Evolutionary conservation across 768 basidiomycete genomes (phyloP), one percentile per base, ranked within the genome.

Genomic region (Cytidiella melzeri): DNA sequence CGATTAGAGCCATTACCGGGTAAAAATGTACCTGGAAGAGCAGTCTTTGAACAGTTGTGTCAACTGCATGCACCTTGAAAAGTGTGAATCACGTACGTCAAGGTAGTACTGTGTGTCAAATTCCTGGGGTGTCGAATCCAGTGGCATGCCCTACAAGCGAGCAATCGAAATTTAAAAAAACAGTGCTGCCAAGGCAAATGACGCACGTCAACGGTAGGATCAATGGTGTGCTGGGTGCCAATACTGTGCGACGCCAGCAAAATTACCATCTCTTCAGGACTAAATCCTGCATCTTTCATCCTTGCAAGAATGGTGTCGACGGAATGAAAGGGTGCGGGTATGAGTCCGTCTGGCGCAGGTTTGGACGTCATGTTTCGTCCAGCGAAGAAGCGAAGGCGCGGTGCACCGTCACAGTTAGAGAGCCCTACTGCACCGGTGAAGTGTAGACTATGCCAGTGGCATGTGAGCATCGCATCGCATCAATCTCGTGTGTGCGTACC

Each of bases 401-500:
- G 62, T 10, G 50, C 57, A n/a, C 58, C 60, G 4, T 34, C 39
- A 41, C 62, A 63, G 54, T 62, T 63, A 12, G 60, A 48, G 11
- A 56, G 41, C 9, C 53, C 61, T 20, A 61, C 64, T 4, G 62
- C 60, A 3, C 60, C 64, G n/a, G 64, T 62, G 55, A 65, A 67
- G 19, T 62, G 57, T 39, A 67, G 21, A 36, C 50, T 51, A 30
- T 7, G n/a, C n/a, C n/a, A 3, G 2, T 36, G 34, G 10, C 10
- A 37, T 38, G 20, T 12, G 47, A 18, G 38, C 12, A n/a, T 11
- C 18, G 19, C 4, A 13, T 13, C 11, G 15, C 11, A 21, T 7
- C 13, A 36, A 30, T 9, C 24, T 26, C 24, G 40, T 27, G 23
- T 18, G 19, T 7, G 26, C 12, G 30, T 27, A 27, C 44, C 20